Percentiles rank a stretch among this genome's conserved stretches.
phyloP scores from a whole-genome alignment of 2,329 filamentous ascomycete genomes.

The Penicillium capsulatum region DNA sequence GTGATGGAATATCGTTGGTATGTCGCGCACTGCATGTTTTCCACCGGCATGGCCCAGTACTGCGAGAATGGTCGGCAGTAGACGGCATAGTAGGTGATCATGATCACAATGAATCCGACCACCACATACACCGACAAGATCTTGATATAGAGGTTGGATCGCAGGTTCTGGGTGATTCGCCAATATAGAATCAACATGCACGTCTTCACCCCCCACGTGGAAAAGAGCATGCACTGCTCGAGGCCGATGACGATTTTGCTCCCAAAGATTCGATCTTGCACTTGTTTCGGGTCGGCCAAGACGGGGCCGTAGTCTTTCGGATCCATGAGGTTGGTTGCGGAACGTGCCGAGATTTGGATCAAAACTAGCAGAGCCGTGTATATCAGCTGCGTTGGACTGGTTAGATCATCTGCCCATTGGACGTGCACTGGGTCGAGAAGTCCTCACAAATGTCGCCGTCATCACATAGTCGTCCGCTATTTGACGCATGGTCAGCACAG shows the following conservation, averaged over 20 bases:
- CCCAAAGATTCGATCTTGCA: conserved; percentile 43
- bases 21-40: conserved; percentile 38
- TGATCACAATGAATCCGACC: conserved; percentile 46
- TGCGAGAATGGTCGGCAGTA: conserved; percentile 49
- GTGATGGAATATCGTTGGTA: conserved; percentile 42
- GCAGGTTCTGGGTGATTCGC: conserved; percentile 41
- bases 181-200: conserved; percentile 51
- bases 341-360: conserved; percentile 37
- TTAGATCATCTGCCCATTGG: background rate
- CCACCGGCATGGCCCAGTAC: conserved; percentile 49
- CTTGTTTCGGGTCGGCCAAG: conserved; percentile 36
- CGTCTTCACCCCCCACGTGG: conserved; percentile 50
- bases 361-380: conserved; percentile 34
- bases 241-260: conserved; percentile 49
- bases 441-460: conserved; percentile 35
- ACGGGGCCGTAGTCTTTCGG: conserved; percentile 31
- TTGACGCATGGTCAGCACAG: too few species aligned
- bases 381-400: conserved; percentile 25
- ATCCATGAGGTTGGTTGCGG: conserved; percentile 40
- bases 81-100: conserved; percentile 47
- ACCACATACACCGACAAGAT: conserved; percentile 42
- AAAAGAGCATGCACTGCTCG: conserved; percentile 48
- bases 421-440: background rate
- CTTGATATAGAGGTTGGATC: conserved; percentile 37
- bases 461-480: conserved; percentile 41